These are phyloP conservation scores for Termitomyces sp. DNA, from an alignment of 768 basidiomycete genomes.

Conservation along the genomic window DNA sequence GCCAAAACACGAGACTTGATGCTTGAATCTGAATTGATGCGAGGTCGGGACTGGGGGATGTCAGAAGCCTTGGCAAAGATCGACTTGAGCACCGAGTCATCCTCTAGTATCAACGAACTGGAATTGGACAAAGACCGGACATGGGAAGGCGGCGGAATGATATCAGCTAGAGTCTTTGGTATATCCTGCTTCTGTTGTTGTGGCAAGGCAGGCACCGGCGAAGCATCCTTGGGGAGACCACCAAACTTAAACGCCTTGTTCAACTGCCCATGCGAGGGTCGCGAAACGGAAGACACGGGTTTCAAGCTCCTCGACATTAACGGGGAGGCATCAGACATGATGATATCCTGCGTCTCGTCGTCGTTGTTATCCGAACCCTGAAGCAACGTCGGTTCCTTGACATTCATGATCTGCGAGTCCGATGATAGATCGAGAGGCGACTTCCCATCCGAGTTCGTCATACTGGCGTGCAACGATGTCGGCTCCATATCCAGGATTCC, in stretches of 20 bases:
- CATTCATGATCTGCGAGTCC: constrained; percentile 25
- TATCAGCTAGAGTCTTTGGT: constrained; percentile 63
- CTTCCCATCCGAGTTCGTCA: constrained; percentile 7
- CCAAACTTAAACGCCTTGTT: constrained; percentile 75
- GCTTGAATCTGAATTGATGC: constrained; percentile 39
- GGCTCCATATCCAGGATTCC: constrained; percentile 25
- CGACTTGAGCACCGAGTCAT: constrained; percentile 48
- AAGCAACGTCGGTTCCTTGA: constrained; percentile 30
- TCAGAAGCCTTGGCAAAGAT: constrained; percentile 39
- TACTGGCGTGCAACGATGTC: constrained; percentile 16
- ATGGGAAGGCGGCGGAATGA: constrained; percentile 62
- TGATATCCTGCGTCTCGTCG: constrained; percentile 17
- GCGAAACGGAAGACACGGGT: constrained; percentile 29
- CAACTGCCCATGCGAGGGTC: constrained; percentile 58
- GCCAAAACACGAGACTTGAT: constrained; percentile 26
- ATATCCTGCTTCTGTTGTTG: constrained; percentile 15
- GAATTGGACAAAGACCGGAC: constrained; percentile 39
- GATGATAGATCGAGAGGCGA: constrained; percentile 19
- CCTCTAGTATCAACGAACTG: constrained; percentile 34
- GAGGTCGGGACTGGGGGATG: constrained; percentile 16
- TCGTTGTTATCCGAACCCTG: constrained; percentile 31
- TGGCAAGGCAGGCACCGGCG: constrained; percentile 14
- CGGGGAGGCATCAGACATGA: constrained; percentile 10
- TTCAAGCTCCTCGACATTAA: constrained; percentile 12
- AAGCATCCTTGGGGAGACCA: constrained; percentile 30